phyloP scores from a whole-genome alignment of 257 asterid genomes.

The Solanum appendiculatum region DNA sequence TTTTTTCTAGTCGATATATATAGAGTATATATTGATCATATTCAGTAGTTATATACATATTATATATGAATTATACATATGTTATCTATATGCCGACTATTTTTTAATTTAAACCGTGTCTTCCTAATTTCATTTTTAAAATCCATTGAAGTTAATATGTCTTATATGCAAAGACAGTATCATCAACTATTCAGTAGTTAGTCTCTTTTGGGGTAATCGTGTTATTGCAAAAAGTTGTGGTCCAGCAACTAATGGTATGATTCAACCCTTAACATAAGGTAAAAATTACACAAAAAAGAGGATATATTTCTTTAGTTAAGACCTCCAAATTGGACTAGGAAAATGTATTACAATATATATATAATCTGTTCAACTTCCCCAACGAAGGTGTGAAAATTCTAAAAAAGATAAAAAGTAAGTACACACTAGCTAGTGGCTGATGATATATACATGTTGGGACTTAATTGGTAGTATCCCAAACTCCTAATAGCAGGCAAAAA shows the following conservation, averaged over 20 bases:
- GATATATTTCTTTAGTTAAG: background rate
- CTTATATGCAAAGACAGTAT: background rate
- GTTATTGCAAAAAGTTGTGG: background rate
- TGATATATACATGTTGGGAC: background rate
- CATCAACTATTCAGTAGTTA: background rate
- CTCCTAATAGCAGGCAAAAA: background rate
- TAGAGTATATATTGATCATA: background rate
- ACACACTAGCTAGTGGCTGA: slow-evolving; percentile 3
- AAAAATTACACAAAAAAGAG: background rate
- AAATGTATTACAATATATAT: background rate
- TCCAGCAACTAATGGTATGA: background rate
- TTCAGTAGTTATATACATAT: background rate
- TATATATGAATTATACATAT: background rate
- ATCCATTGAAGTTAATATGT: background rate
- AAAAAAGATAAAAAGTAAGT: background rate
- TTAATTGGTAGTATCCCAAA: background rate
- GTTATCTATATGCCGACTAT: background rate
- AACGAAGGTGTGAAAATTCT: slow-evolving; percentile 1
- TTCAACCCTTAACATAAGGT: background rate
- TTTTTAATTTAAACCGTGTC: no score
- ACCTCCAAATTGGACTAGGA: background rate
- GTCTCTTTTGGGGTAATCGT: background rate
- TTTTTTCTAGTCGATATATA: background rate
- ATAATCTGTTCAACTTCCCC: background rate
- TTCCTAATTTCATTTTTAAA: background rate